Evolutionary conservation across 345 rosid genomes (phyloP).

Genomic region (Gossypium anomalum): DNA sequence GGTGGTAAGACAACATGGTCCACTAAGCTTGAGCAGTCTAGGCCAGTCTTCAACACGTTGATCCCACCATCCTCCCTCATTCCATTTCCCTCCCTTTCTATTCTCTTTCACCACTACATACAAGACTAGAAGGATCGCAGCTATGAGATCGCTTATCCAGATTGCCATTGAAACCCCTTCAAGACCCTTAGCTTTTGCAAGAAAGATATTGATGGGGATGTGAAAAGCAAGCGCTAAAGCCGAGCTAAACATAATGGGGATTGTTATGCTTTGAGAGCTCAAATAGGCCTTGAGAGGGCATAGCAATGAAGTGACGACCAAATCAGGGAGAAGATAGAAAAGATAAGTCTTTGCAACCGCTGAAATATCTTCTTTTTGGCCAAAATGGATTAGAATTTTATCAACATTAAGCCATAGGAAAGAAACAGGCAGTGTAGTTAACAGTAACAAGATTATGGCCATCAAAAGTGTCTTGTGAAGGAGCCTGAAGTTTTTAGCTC

Average conservation of each 20-base stretch:
- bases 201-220: slow-evolving; percentile 58
- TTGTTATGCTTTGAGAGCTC: slow-evolving; percentile 72
- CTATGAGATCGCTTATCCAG: slow-evolving; percentile 68
- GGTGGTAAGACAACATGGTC: slow-evolving; percentile 83
- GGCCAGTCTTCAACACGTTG: slow-evolving; percentile 57
- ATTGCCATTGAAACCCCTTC: slow-evolving; percentile 77
- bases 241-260: slow-evolving; percentile 75
- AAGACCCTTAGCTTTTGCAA: slow-evolving; percentile 57
- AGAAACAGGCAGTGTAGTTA: slow-evolving; percentile 48
- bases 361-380: slow-evolving; percentile 64
- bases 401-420: slow-evolving; percentile 78
- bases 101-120: slow-evolving; percentile 44
- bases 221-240: slow-evolving; percentile 64
- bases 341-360: slow-evolving; percentile 60
- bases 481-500: slow-evolving; percentile 78
- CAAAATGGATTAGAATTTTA: slow-evolving; percentile 52
- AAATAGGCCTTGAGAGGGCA: slow-evolving; percentile 74
- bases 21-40: slow-evolving; percentile 59
- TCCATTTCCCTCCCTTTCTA: slow-evolving; percentile 41
- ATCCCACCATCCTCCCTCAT: slow-evolving; percentile 64
- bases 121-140: slow-evolving; percentile 42
- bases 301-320: slow-evolving; percentile 57
- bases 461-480: slow-evolving; percentile 77
- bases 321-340: slow-evolving; percentile 72
- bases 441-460: slow-evolving; percentile 47